Conservation (phyloP, 2,329 filamentous ascomycete genomes). For the Penicillium freii region DNA sequence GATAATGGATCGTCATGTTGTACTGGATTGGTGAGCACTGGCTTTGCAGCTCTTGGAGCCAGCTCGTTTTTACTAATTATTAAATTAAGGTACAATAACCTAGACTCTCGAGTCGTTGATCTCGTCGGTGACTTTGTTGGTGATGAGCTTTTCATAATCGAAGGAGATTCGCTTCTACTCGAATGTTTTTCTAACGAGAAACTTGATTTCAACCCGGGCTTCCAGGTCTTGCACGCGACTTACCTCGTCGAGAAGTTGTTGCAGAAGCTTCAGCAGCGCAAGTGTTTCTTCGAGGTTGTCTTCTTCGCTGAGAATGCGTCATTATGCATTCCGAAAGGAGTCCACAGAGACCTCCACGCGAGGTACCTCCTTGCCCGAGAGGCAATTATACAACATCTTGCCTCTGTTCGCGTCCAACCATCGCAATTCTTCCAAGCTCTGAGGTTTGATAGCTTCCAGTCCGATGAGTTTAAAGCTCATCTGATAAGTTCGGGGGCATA, state of each 20-base stretch:
- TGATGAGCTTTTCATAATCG: constrained; percentile 68
- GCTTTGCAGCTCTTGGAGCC: neutral
- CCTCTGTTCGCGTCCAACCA: constrained; percentile 41
- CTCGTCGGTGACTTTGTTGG: constrained; percentile 75
- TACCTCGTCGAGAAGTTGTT: constrained; percentile 68
- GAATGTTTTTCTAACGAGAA: constrained; percentile 61
- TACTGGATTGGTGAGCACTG: neutral
- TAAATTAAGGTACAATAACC: constrained; percentile 9
- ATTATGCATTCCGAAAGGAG: constrained; percentile 55
- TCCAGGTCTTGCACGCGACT: constrained; percentile 69
- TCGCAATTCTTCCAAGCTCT: constrained; percentile 37
- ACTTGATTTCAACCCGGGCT: constrained; percentile 63
- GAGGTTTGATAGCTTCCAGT: constrained; percentile 25
- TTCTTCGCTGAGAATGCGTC: constrained; percentile 60
- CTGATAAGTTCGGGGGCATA: constrained; percentile 56
- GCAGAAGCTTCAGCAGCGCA: constrained; percentile 57
- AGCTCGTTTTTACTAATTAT: neutral
- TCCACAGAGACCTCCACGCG: constrained; percentile 31
- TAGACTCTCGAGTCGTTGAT: constrained; percentile 54
- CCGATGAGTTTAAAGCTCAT: constrained; percentile 56
- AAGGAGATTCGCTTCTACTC: constrained; percentile 69
- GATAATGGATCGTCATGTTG: neutral
- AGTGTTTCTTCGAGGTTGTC: constrained; percentile 68
- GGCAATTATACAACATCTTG: constrained; percentile 64
- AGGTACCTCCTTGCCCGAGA: constrained; percentile 64